These are phyloP conservation scores for Coemansia javaensis DNA, from an alignment of 192 early-diverging fungal genomes.

Conservation along the genomic window DNA sequence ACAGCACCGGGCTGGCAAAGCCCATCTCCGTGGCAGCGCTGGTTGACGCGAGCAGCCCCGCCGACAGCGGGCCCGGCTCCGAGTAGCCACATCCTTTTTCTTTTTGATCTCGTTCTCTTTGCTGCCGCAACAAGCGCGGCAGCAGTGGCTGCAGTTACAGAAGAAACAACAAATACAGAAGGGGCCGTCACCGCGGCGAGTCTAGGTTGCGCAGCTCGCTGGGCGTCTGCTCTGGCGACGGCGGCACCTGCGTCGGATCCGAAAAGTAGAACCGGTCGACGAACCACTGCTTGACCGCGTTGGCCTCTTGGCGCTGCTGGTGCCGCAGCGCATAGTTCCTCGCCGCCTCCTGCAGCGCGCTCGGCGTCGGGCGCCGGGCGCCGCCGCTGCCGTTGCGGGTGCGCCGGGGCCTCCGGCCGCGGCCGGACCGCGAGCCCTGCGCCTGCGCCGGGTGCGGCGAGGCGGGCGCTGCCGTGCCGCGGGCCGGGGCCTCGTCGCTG, in stretches of 20 bases:
- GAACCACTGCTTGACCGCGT: conserved; percentile 43
- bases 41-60: background rate
- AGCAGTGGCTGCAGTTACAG: no score
- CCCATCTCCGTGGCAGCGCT: conserved; percentile 22
- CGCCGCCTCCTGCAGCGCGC: conserved; percentile 32
- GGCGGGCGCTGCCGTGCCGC: conserved; percentile 32
- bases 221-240: conserved; percentile 13
- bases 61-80: background rate
- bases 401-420: conserved; percentile 20
- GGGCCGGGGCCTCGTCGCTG: conserved; percentile 32
- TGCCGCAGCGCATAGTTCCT: conserved; percentile 41
- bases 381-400: conserved; percentile 20
- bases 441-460: background rate
- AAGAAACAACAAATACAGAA: background rate
- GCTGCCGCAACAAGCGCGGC: no score
- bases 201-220: conserved; percentile 30
- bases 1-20: background rate
- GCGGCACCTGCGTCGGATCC: conserved; percentile 44
- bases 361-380: conserved; percentile 8
- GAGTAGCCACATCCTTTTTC: conserved; percentile 15
- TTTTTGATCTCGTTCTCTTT: no score
- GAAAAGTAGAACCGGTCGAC: conserved; percentile 47
- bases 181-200: background rate
- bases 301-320: conserved; percentile 35
- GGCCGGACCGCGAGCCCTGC: background rate